These are phyloP conservation scores for Tuber brumale DNA, from an alignment of 495 filamentous ascomycete species.

Conservation along the genomic window DNA sequence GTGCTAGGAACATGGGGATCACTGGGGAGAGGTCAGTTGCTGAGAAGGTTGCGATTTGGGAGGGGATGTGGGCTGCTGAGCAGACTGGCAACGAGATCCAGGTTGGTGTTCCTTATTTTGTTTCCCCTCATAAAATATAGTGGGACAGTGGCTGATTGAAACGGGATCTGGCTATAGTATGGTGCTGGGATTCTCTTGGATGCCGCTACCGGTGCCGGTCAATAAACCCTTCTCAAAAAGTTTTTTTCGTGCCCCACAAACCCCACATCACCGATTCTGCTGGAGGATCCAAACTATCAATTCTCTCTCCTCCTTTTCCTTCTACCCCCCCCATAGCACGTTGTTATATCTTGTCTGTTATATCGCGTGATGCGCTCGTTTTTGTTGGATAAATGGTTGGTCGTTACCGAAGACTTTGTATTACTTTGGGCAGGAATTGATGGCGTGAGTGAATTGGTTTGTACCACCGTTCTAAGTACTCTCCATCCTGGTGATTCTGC, in stretches of 20 bases:
- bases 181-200: background rate
- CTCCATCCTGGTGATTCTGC: too few species aligned
- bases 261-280: background rate
- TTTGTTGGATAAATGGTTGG: too few species aligned
- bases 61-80: background rate
- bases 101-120: background rate
- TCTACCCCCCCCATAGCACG: too few species aligned
- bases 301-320: too few species aligned
- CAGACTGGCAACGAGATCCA: background rate
- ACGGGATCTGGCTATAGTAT: background rate
- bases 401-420: too few species aligned
- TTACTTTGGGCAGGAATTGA: too few species aligned
- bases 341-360: too few species aligned
- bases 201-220: background rate
- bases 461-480: too few species aligned
- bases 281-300: too few species aligned
- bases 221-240: background rate
- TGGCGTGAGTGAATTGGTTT: too few species aligned
- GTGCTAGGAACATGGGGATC: background rate
- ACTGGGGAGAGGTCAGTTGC: background rate
- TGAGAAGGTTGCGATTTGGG: background rate
- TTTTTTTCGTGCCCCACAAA: too few species aligned
- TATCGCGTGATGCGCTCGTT: too few species aligned
- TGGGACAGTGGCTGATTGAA: background rate
- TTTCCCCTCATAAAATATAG: background rate